Base-by-base conservation (phyloP, 495 filamentous ascomycete species). In the Pseudoneurospora amorphoporcata region DNA sequence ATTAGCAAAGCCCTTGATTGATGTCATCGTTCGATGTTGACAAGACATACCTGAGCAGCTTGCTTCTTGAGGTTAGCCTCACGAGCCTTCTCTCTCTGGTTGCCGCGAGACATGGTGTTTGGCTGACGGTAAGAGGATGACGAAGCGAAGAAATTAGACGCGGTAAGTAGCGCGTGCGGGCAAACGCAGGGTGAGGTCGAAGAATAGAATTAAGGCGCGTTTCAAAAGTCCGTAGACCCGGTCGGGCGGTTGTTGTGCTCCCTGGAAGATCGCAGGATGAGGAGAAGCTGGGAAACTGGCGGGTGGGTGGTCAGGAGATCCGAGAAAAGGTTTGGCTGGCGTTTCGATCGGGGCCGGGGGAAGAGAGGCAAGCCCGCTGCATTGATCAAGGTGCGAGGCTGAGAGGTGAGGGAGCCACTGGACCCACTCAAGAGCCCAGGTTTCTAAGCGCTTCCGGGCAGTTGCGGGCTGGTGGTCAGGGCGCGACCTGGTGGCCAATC, bases 41-140 rank as follows among this genome's bases (percentile, higher is more conserved):
- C 39, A 71, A 69, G 77, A 47, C 86, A 77, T 83, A 91, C 90
- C 82, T 83, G 72, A 32, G 78, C 74, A 39, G 86, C 83, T 69
- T 84, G 78, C 79, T 89, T 88, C 85, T 94, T 93, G 80, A 88
- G 87, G 77, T 86, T 90, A 83, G 93, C 94, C 82, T 92, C 91
- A 72, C 94, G 92, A 77, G 91, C 92, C 81, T 92, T 92, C 71
- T 97, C 94, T 78, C 94, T 89, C 86, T 98, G 94, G 79, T 98
- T 98, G 75, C 94, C 94, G 80, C 94, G 92, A 72, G 94, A 89
- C 94, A 97, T 97, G 41, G 80, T 87, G 73, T 70, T 14, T 45
- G 32, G 53, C 71, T 72, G 32, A 71, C 61, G 29, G 39, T 23
- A 39, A 68, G 3, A 37, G 69, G 32, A 35, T 12, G 40, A 75